These are phyloP conservation scores for Sarocladium brachiariae DNA, from an alignment of 2,329 filamentous ascomycete genomes.

Conservation along the genomic window DNA sequence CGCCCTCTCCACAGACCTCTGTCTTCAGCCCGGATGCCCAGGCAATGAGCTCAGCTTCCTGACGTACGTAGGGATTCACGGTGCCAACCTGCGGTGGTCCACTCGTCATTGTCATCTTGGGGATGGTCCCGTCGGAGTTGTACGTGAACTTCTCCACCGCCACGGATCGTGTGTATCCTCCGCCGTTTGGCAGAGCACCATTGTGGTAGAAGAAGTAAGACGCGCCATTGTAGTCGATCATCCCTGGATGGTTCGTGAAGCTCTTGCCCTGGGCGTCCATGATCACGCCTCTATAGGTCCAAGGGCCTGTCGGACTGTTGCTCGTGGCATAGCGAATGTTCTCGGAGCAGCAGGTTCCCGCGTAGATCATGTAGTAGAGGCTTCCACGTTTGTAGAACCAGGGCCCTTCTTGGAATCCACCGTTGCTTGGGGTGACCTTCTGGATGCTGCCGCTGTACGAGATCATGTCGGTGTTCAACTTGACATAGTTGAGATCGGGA, in stretches of 20 bases:
- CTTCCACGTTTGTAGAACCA: slow-evolving; percentile 25
- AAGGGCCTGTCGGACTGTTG: slow-evolving; percentile 21
- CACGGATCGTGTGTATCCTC: slow-evolving; percentile 22
- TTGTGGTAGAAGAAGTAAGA: slow-evolving; percentile 28
- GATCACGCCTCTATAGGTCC: slow-evolving; percentile 22
- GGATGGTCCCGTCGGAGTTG: slow-evolving; percentile 22
- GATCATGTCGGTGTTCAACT: slow-evolving; percentile 28
- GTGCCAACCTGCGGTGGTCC: slow-evolving; percentile 20
- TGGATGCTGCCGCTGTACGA: slow-evolving; percentile 22
- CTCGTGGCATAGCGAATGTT: slow-evolving; percentile 24
- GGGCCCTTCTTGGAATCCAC: slow-evolving; percentile 22
- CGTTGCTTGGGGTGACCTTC: slow-evolving; percentile 17
- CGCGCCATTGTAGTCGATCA: slow-evolving; percentile 22
- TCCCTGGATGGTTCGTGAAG: slow-evolving; percentile 24
- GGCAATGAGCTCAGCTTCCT: slow-evolving; percentile 24
- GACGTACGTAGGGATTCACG: slow-evolving; percentile 21
- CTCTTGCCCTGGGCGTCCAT: slow-evolving; percentile 21
- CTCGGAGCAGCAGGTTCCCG: slow-evolving; percentile 23
- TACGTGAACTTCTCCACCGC: slow-evolving; percentile 21
- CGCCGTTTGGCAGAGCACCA: slow-evolving; percentile 22
- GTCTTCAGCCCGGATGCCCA: slow-evolving; percentile 20
- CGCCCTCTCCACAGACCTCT: slow-evolving; percentile 19
- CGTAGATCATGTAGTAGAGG: slow-evolving; percentile 24
- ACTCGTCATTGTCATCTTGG: slow-evolving; percentile 20
- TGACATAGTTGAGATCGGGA: slow-evolving; percentile 24